Evolutionary conservation across 139 green algal species (phyloP), one percentile per base, ranked within the genome.

Genomic region (Desmodesmus armatus): DNA sequence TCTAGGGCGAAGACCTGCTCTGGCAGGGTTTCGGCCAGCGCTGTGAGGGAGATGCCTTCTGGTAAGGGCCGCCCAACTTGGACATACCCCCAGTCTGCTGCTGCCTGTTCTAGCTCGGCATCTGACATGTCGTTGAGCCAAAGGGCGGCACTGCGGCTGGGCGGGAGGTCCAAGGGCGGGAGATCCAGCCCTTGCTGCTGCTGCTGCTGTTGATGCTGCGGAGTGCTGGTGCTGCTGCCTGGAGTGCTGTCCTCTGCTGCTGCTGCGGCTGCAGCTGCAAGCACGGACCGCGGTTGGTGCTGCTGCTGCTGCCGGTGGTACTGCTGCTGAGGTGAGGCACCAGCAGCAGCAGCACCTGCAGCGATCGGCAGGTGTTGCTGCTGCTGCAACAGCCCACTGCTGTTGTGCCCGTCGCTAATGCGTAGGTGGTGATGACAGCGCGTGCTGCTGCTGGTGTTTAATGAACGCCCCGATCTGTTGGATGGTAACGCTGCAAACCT

Each of bases 11-110:
- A 82, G n/a, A 66, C 40, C 55, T 51, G 29, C 5, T 75, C 55
- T 33, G 55, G 41, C 1, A 82, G 39, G 33, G 71, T 82, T 3
- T 82, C 71, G 51, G 82, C 72, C 5, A 82, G 51, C 13, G 71
- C 29, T 17, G 6, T 19, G 4, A 87, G 40, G n/a, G 82, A 82
- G 5, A 82, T 11, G 70, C 82, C 82, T 21, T 74, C 55, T n/a
- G 82, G 82, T 13, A 87, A 39, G 17, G 82, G 82, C 23, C 55
- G 51, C 7, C 82, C 82, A 25, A 87, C 41, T 62, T 76, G 82
- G 25, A 55, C 39, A 49, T 82, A 87, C 0, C 82, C 82, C 82
- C 82, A 87, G 82, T 87, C 82, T 17, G 33, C 39, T 25, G 80
- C 80, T 15, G 72, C 49, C 69, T 86, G 80, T 51, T 71, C 31